phyloP scores from a whole-genome alignment of 225 moss, liverwort and hornwort genomes.

The Pseudoscleropodium purum region DNA sequence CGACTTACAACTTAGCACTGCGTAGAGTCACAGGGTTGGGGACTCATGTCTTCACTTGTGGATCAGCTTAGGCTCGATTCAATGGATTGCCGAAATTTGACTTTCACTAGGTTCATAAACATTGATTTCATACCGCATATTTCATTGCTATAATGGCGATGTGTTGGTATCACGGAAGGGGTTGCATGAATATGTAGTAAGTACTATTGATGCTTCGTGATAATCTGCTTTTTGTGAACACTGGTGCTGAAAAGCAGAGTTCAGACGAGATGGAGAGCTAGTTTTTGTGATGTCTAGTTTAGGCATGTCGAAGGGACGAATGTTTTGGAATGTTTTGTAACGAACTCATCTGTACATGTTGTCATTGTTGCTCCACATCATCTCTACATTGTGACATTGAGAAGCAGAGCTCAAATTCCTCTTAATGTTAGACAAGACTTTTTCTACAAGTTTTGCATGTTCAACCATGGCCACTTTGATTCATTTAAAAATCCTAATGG shows the following conservation, averaged over 20 bases:
- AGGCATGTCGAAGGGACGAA: not conserved
- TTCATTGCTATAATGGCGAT: not conserved
- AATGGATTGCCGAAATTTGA: not conserved
- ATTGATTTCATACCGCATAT: not conserved
- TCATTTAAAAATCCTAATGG: not conserved
- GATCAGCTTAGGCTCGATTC: not conserved
- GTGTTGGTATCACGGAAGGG: not conserved
- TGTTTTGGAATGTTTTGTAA: no score
- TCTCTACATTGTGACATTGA: not conserved
- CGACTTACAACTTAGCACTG: not conserved
- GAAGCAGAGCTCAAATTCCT: not conserved
- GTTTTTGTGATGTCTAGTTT: not conserved
- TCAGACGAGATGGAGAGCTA: not conserved
- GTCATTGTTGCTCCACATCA: not conserved
- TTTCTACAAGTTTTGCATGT: not conserved
- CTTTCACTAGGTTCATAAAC: not conserved
- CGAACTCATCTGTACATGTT: not conserved
- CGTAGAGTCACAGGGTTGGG: not conserved
- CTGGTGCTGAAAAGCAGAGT: not conserved
- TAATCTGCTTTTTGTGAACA: not conserved
- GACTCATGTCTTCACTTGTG: not conserved
- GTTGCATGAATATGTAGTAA: not conserved
- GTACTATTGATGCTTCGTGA: no score
- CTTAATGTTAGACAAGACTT: not conserved
- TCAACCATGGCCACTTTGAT: not conserved